phyloP scores from a whole-genome alignment of 2,329 filamentous ascomycete genomes.

The Dryadomyces quercus-mongolicae region DNA sequence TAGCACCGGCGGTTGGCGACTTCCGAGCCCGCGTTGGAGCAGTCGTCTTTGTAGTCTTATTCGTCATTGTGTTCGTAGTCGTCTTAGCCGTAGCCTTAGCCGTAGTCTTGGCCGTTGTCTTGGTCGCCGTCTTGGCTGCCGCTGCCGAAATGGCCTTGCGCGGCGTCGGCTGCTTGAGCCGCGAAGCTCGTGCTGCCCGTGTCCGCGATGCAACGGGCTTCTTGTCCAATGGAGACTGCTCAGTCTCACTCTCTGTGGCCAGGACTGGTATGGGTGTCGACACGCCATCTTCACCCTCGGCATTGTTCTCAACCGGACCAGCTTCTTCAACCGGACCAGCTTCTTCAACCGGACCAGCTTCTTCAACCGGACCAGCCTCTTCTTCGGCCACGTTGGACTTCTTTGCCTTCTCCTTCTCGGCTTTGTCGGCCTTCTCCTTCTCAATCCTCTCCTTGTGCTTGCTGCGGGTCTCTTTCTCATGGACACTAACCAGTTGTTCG shows the following conservation, averaged over 20 bases:
- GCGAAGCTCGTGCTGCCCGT: slow-evolving; percentile 6
- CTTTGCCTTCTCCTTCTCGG: background rate
- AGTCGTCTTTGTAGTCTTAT: background rate
- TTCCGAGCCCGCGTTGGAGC: background rate
- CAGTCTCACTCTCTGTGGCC: background rate
- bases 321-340: background rate
- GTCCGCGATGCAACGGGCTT: slow-evolving; percentile 8
- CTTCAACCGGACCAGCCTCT: background rate
- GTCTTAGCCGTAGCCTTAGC: background rate
- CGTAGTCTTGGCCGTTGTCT: background rate
- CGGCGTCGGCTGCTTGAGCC: slow-evolving; percentile 12
- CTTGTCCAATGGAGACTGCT: background rate
- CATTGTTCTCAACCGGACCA: too few relatives aligned
- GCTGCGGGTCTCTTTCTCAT: slow-evolving; percentile 7
- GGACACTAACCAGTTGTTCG: slow-evolving; percentile 18
- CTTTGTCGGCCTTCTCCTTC: background rate
- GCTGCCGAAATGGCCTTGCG: slow-evolving; percentile 8
- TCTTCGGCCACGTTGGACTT: too few relatives aligned
- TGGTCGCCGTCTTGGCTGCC: background rate
- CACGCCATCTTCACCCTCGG: background rate
- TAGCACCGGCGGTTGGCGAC: background rate
- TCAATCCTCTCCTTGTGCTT: background rate
- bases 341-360: background rate
- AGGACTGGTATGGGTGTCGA: background rate
- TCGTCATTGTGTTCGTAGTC: background rate